A percentile compares a stretch with the other conserved stretches of the same genome.
Evolutionary conservation across 345 rosid genomes (phyloP).

Genomic region (Eucalyptus erythrocorys): DNA sequence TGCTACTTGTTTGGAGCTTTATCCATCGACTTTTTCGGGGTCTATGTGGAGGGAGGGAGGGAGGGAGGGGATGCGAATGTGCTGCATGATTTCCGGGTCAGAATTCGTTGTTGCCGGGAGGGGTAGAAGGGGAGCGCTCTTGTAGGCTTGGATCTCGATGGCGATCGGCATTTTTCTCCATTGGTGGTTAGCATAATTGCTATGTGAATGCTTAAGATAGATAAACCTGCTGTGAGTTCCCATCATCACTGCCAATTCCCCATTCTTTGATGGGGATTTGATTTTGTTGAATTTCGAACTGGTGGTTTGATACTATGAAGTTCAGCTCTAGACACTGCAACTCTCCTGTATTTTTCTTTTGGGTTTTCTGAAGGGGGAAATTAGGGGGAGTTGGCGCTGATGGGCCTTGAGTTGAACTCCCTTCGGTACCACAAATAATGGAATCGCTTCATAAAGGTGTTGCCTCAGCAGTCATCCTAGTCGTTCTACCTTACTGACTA

Average conservation of each 20-base stretch:
- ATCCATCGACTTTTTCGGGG: neutral
- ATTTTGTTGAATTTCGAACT: neutral
- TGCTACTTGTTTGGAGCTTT: neutral
- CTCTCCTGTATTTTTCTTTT: neutral
- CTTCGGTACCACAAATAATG: neutral
- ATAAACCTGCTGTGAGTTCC: neutral
- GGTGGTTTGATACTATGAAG: neutral
- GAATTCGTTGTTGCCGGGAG: neutral
- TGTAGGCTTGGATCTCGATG: neutral
- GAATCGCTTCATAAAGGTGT: neutral
- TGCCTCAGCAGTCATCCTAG: neutral
- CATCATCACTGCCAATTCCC: neutral
- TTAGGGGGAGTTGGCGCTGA: neutral
- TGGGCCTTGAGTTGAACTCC: neutral
- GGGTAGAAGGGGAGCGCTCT: neutral
- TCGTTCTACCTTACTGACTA: neutral
- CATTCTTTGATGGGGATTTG: neutral
- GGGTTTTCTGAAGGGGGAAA: neutral
- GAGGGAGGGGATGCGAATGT: neutral
- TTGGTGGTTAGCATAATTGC: neutral
- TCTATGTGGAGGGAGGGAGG: neutral
- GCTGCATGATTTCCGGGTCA: neutral
- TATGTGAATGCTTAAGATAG: neutral
- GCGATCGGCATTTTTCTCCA: neutral
- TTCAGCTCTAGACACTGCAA: neutral